Evolutionary conservation across 495 filamentous ascomycete species (phyloP).

Genomic region (Hypomontagnella submonticulosa): DNA sequence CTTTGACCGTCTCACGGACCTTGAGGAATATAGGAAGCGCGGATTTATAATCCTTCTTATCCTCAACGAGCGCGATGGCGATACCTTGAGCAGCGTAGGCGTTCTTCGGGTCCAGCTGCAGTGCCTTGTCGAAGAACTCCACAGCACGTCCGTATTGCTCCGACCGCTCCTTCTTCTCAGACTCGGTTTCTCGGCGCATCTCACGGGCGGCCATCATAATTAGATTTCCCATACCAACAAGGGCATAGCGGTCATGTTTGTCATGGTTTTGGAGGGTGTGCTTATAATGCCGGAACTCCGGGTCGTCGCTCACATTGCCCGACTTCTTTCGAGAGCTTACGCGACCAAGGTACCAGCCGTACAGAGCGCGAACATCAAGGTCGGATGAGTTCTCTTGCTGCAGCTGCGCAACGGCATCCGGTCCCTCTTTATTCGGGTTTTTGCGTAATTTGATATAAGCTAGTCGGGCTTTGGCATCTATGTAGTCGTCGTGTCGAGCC

Average conservation of each 20-base stretch:
- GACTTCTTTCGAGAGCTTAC: constrained; percentile 79
- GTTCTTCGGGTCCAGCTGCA: constrained; percentile 91
- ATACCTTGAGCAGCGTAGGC: constrained; percentile 96
- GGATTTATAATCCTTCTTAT: constrained; percentile 82
- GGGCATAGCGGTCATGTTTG: constrained; percentile 94
- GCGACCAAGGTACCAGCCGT: constrained; percentile 91
- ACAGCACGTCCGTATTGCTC: constrained; percentile 89
- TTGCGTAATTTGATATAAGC: constrained; percentile 91
- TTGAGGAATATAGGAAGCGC: constrained; percentile 89
- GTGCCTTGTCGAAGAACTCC: constrained; percentile 97
- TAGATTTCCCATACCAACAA: constrained; percentile 96
- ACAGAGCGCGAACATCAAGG: constrained; percentile 89
- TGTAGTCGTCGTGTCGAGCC: constrained; percentile 86
- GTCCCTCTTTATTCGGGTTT: constrained; percentile 84
- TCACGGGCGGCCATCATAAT: constrained; percentile 87
- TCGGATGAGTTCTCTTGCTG: constrained; percentile 82
- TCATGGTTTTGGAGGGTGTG: constrained; percentile 93
- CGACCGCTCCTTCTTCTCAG: constrained; percentile 88
- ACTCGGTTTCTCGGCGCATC: constrained; percentile 89
- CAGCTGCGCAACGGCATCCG: constrained; percentile 81
- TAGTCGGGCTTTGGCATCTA: constrained; percentile 85
- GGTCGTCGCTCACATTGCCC: constrained; percentile 85
- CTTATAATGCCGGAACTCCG: constrained; percentile 92
- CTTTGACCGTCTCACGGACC: constrained; percentile 86
- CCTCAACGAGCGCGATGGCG: constrained; percentile 91